These are phyloP conservation scores for Chamaenerion angustifolium DNA, from an alignment of 345 rosid genomes.

Conservation along the genomic window DNA sequence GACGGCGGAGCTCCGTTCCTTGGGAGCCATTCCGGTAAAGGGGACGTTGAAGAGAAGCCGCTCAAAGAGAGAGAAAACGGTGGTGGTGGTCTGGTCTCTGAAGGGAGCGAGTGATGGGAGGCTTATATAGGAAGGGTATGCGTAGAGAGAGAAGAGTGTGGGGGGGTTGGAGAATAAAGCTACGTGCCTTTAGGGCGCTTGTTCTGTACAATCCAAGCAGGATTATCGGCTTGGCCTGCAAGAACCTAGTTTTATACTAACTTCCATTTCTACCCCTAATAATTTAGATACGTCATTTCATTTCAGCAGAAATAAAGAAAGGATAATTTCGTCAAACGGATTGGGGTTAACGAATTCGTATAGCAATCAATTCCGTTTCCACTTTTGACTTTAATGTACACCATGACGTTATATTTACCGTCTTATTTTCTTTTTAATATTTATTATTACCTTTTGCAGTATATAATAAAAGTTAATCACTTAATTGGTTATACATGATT, in stretches of 20 bases:
- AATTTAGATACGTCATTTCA: too few relatives aligned
- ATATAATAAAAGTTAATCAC: too few relatives aligned
- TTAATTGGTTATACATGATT: too few relatives aligned
- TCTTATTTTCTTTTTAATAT: too few relatives aligned
- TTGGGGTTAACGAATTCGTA: too few relatives aligned
- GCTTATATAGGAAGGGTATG: not conserved
- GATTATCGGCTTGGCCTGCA: slow-evolving; percentile 6
- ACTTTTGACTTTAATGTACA: too few relatives aligned
- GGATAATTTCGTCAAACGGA: too few relatives aligned
- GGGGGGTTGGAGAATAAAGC: not conserved
- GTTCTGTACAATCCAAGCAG: slow-evolving; percentile 14
- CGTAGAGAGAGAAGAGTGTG: not conserved
- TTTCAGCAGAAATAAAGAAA: too few relatives aligned
- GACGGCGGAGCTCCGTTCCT: slow-evolving; percentile 17
- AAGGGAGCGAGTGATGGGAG: not conserved
- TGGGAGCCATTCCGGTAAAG: slow-evolving; percentile 31
- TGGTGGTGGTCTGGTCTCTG: not conserved
- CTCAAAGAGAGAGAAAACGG: not conserved
- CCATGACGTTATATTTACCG: too few relatives aligned
- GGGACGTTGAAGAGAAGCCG: not conserved
- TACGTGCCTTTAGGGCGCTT: slow-evolving; percentile 16
- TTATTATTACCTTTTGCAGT: too few relatives aligned
- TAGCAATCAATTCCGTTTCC: too few relatives aligned
- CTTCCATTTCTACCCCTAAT: not conserved
- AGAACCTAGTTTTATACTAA: not conserved